Evolutionary conservation across 2,329 filamentous ascomycete genomes (phyloP).

Genomic region (Talaromyces verruculosus): DNA sequence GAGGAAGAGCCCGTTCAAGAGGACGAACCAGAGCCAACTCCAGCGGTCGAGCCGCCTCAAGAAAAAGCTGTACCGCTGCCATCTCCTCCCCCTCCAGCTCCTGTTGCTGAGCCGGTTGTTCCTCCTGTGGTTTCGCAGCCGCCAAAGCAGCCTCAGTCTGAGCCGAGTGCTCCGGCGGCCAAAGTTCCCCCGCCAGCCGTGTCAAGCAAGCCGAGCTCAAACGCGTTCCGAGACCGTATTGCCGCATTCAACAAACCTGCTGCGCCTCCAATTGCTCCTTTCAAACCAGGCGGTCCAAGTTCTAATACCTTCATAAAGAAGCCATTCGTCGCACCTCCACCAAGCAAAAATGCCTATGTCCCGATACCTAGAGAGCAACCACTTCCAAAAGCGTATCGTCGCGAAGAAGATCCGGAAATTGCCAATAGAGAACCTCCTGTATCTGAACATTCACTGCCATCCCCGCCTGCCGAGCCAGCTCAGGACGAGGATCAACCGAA

Average conservation of each 20-base stretch:
- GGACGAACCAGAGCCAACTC: conserved; percentile 24
- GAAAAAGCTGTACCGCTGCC: conserved; percentile 24
- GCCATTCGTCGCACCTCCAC: conserved; percentile 91
- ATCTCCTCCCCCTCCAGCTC: conserved; percentile 27
- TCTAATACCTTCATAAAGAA: conserved; percentile 83
- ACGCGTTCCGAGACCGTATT: conserved; percentile 91
- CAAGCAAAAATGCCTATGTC: conserved; percentile 86
- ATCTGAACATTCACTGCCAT: conserved; percentile 34
- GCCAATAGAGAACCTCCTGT: conserved; percentile 37
- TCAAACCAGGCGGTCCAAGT: conserved; percentile 70
- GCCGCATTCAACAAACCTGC: conserved; percentile 93
- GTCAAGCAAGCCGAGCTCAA: conserved; percentile 70
- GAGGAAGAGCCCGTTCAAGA: conserved; percentile 41
- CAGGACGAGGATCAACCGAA: conserved; percentile 80
- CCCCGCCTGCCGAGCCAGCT: conserved; percentile 44
- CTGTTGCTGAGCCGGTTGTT: conserved; percentile 28
- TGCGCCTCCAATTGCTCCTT: conserved; percentile 82
- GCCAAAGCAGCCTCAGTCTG: conserved; percentile 27
- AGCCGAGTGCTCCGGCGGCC: conserved; percentile 34
- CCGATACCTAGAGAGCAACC: conserved; percentile 72
- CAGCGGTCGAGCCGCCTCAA: conserved; percentile 26
- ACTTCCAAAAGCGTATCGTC: conserved; percentile 72
- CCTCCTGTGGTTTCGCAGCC: conserved; percentile 29
- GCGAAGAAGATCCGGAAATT: conserved; percentile 75
- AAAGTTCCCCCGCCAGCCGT: conserved; percentile 65